Percentiles rank a stretch among this genome's conserved stretches.
These are phyloP conservation scores for Suhomyces yuchorum DNA, from an alignment of 1,139 yeast species.

Conservation along the genomic window DNA sequence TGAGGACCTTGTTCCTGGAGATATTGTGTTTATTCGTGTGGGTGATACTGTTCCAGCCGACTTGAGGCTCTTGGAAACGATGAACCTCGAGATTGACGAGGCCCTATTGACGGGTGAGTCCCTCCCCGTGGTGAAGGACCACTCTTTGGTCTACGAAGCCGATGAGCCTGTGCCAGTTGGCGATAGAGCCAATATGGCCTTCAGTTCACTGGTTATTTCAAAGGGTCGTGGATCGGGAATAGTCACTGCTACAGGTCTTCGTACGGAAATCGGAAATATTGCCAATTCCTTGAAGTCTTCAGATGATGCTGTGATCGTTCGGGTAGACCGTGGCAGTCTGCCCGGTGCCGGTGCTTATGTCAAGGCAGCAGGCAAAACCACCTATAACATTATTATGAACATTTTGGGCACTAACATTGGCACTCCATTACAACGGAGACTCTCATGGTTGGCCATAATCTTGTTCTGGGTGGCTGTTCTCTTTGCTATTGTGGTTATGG, in stretches of 20 bases:
- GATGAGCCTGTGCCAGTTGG: constrained; percentile 60
- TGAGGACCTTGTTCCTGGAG: constrained; percentile 78
- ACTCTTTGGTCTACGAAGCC: constrained; percentile 41
- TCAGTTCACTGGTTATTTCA: constrained; percentile 67
- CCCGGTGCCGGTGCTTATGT: constrained; percentile 18
- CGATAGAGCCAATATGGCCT: constrained; percentile 75
- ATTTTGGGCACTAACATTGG: constrained; percentile 77
- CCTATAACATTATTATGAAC: constrained; percentile 52
- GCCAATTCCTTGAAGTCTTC: constrained; percentile 60
- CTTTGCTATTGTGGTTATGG: constrained; percentile 81
- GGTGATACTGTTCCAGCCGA: constrained; percentile 87
- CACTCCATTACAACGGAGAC: constrained; percentile 69
- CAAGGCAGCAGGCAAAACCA: constrained; percentile 19
- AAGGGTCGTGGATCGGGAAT: constrained; percentile 79
- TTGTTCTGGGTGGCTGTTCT: constrained; percentile 72
- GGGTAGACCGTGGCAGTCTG: constrained; percentile 24
- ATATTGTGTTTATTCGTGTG: constrained; percentile 61
- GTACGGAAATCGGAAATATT: constrained; percentile 77
- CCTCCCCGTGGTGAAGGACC: constrained; percentile 66
- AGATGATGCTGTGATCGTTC: constrained; percentile 26
- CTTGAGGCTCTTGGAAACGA: constrained; percentile 57
- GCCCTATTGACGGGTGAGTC: constrained; percentile 83
- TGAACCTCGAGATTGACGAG: constrained; percentile 79
- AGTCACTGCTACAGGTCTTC: constrained; percentile 65
- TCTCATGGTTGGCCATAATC: constrained; percentile 69